phyloP scores from a whole-genome alignment of 2,329 filamentous ascomycete genomes.

The Neonectria sp. region DNA sequence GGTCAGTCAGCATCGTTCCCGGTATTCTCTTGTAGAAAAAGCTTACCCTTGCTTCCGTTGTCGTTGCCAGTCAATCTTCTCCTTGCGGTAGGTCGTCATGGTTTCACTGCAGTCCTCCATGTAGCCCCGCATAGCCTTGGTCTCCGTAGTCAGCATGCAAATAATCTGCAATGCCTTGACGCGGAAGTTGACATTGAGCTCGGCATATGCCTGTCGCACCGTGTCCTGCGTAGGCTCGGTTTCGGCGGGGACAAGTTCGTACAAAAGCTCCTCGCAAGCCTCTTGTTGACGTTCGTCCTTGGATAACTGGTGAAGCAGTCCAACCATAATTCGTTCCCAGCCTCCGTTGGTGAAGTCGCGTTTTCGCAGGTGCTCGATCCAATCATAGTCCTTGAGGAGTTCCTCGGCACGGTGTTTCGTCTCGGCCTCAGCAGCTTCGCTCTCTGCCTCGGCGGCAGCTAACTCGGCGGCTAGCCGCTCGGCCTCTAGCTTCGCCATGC shows the following conservation, averaged over 20 bases:
- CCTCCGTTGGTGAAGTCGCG: constrained; percentile 90
- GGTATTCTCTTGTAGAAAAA: not conserved
- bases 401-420: constrained; percentile 81
- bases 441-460: constrained; percentile 67
- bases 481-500: constrained; percentile 85
- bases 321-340: constrained; percentile 93
- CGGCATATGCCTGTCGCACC: constrained; percentile 79
- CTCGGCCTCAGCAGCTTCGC: constrained; percentile 62
- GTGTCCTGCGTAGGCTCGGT: constrained; percentile 83
- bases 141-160: constrained; percentile 87
- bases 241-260: constrained; percentile 84
- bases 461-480: constrained; percentile 76
- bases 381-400: constrained; percentile 81
- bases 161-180: constrained; percentile 87
- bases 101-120: constrained; percentile 93
- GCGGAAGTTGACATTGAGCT: constrained; percentile 86
- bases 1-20: constrained; percentile 21
- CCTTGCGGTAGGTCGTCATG: constrained; percentile 95
- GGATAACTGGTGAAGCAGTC: constrained; percentile 87
- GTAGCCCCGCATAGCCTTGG: constrained; percentile 87
- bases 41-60: constrained; percentile 78
- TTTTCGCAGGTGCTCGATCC: constrained; percentile 87
- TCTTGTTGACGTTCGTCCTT: constrained; percentile 78
- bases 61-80: constrained; percentile 94
- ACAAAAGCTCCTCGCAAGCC: constrained; percentile 84